Conservation (phyloP, 2,329 filamentous ascomycete species). For the Huntiella bhutanensis region DNA sequence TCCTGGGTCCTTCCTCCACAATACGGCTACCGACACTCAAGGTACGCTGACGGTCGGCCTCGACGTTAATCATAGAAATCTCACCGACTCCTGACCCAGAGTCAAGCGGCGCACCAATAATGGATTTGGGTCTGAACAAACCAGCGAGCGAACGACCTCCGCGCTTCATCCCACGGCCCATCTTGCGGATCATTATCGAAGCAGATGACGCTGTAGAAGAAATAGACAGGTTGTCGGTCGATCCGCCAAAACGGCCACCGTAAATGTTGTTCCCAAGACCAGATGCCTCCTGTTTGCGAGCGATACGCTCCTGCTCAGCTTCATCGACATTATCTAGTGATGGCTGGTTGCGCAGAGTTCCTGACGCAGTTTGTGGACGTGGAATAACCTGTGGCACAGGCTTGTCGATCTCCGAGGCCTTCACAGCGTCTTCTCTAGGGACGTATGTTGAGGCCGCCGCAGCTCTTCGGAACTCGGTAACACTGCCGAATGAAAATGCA, state of each 20-base stretch:
- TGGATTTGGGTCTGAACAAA: constrained; percentile 83
- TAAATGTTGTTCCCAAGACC: constrained; percentile 92
- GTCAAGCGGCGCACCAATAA: constrained; percentile 59
- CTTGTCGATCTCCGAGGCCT: neutral
- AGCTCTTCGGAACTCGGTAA: constrained; percentile 68
- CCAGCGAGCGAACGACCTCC: constrained; percentile 78
- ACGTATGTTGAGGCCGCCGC: constrained; percentile 36
- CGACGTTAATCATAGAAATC: constrained; percentile 88
- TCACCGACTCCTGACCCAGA: constrained; percentile 37
- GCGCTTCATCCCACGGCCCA: constrained; percentile 98
- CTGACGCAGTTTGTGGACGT: constrained; percentile 8
- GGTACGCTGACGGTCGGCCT: constrained; percentile 72
- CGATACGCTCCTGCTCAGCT: constrained; percentile 79
- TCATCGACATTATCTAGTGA: constrained; percentile 48
- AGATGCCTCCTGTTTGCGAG: constrained; percentile 75
- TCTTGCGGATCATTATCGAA: constrained; percentile 90
- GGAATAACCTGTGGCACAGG: constrained; percentile 5
- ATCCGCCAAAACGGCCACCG: constrained; percentile 70
- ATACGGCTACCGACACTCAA: neutral
- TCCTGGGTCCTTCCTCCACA: constrained; percentile 48
- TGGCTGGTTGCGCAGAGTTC: constrained; percentile 48
- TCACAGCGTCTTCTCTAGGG: constrained; percentile 18
- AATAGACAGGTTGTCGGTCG: constrained; percentile 85
- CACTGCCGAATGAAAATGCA: constrained; percentile 92
- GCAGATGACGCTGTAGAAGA: constrained; percentile 79